phyloP scores from a whole-genome alignment of 495 filamentous ascomycete genomes.

The Aspergillus incahuasiensis region DNA sequence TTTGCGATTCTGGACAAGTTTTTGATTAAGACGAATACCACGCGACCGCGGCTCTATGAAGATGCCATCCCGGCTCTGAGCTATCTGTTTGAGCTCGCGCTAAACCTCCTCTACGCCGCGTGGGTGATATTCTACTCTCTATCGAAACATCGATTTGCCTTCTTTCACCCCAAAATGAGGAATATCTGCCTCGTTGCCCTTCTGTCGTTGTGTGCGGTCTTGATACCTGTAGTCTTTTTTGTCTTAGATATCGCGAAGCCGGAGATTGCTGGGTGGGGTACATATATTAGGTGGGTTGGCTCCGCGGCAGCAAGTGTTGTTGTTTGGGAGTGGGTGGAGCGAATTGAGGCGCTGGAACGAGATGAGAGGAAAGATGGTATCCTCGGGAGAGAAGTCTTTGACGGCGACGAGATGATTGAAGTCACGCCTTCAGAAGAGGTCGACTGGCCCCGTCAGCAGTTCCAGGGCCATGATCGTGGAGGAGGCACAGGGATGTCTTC shows the following conservation, averaged over 20 bases:
- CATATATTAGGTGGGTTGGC: slow-evolving; percentile 96
- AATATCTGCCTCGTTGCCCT: slow-evolving; percentile 84
- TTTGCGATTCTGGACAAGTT: slow-evolving; percentile 91
- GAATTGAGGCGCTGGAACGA: slow-evolving; percentile 93
- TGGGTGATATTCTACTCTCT: slow-evolving; percentile 96
- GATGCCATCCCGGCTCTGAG: slow-evolving; percentile 89
- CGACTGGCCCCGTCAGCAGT: slow-evolving; percentile 44
- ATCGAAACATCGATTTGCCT: slow-evolving; percentile 88
- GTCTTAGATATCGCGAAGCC: slow-evolving; percentile 87
- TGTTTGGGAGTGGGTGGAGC: slow-evolving; percentile 99
- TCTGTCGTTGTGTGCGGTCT: slow-evolving; percentile 70
- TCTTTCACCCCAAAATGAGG: slow-evolving; percentile 87
- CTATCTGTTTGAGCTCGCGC: slow-evolving; percentile 86
- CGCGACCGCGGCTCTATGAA: slow-evolving; percentile 66
- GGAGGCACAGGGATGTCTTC: slow-evolving; percentile 37
- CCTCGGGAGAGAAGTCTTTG: slow-evolving; percentile 88
- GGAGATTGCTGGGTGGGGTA: slow-evolving; percentile 89
- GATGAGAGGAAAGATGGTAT: slow-evolving; percentile 97
- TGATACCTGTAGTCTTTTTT: slow-evolving; percentile 94
- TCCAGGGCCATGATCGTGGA: slow-evolving; percentile 34
- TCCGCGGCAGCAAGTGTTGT: slow-evolving; percentile 94
- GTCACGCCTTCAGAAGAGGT: slow-evolving; percentile 59
- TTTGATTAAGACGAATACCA: slow-evolving; percentile 51
- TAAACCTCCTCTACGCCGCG: slow-evolving; percentile 85
- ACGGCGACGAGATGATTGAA: slow-evolving; percentile 94